Evolutionary conservation across 23 red algal genomes (phyloP).

Genomic region (Gracilariopsis chorda): DNA sequence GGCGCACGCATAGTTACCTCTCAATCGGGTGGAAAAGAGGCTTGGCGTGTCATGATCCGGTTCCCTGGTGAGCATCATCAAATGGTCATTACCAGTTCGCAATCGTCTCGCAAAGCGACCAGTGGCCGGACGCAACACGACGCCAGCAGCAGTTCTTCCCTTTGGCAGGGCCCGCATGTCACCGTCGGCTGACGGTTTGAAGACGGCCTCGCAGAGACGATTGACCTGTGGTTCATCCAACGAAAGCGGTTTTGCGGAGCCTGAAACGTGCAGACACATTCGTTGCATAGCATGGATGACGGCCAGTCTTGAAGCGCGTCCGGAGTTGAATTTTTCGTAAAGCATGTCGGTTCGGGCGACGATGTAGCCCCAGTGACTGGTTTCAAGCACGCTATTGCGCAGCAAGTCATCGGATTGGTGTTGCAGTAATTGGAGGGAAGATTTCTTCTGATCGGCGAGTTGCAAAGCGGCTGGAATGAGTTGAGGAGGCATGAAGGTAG

Average conservation of each 20-base stretch:
- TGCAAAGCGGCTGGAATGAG: not conserved
- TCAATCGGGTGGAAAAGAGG: not conserved
- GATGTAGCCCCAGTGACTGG: slow-evolving; percentile 60
- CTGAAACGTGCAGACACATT: slow-evolving; percentile 31
- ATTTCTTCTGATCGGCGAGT: not conserved
- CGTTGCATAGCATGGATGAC: slow-evolving; percentile 31
- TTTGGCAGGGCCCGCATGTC: slow-evolving; percentile 15
- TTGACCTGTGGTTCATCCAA: not conserved
- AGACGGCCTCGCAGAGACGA: not conserved
- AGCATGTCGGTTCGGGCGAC: not conserved
- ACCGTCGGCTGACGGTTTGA: not conserved
- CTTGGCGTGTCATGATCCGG: slow-evolving; percentile 29
- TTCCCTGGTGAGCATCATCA: slow-evolving; percentile 47
- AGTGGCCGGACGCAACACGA: slow-evolving; percentile 45
- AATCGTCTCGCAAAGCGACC: slow-evolving; percentile 51
- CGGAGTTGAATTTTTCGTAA: not conserved
- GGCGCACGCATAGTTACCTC: slow-evolving; percentile 33
- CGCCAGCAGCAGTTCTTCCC: slow-evolving; percentile 30
- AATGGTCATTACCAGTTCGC: not conserved
- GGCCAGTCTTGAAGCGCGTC: not conserved
- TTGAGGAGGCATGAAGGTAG: not conserved
- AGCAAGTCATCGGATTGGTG: slow-evolving; percentile 11
- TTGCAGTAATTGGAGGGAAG: not conserved
- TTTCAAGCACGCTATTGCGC: not conserved
- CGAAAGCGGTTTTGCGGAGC: not conserved